Percentiles rank a stretch among this genome's conserved stretches.
Conservation (phyloP, 805 yeast genomes). For the Metschnikowia noctiluminum region DNA sequence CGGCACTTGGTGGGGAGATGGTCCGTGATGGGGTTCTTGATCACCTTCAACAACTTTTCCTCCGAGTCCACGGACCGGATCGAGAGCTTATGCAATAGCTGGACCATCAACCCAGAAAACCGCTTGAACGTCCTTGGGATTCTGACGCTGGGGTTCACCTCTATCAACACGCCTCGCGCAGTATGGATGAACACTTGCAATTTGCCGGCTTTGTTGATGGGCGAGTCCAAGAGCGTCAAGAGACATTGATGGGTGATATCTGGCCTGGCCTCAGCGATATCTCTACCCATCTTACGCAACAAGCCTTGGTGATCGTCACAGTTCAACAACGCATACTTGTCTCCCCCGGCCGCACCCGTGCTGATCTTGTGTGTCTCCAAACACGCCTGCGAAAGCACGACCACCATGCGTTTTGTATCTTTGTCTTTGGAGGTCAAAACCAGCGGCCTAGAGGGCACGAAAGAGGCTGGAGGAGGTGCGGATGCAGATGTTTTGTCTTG, state of each 20-base stretch:
- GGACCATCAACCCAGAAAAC: constrained; percentile 97
- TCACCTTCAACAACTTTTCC: constrained; percentile 88
- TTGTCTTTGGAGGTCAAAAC: constrained; percentile 83
- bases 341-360: constrained; percentile 70
- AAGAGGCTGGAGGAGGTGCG: constrained; percentile 47
- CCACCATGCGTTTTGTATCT: constrained; percentile 79
- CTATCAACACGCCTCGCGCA: constrained; percentile 89
- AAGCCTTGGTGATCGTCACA: constrained; percentile 99
- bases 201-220: constrained; percentile 95
- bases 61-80: constrained; percentile 94
- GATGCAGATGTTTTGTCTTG: background rate
- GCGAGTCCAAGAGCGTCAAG: constrained; percentile 91
- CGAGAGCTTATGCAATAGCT: constrained; percentile 84
- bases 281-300: constrained; percentile 92
- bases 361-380: constrained; percentile 91
- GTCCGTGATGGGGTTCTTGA: constrained; percentile 95
- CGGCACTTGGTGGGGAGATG: constrained; percentile 96
- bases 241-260: constrained; percentile 98
- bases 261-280: constrained; percentile 98
- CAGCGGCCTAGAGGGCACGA: constrained; percentile 85
- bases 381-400: constrained; percentile 94
- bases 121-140: constrained; percentile 98
- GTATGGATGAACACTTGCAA: constrained; percentile 96
- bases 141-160: constrained; percentile 93
- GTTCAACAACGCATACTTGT: constrained; percentile 87